Percentiles rank a stretch among this genome's conserved stretches.
Conservation (phyloP, 2,329 filamentous ascomycete genomes). For the Purpureocillium takamizusanense region DNA sequence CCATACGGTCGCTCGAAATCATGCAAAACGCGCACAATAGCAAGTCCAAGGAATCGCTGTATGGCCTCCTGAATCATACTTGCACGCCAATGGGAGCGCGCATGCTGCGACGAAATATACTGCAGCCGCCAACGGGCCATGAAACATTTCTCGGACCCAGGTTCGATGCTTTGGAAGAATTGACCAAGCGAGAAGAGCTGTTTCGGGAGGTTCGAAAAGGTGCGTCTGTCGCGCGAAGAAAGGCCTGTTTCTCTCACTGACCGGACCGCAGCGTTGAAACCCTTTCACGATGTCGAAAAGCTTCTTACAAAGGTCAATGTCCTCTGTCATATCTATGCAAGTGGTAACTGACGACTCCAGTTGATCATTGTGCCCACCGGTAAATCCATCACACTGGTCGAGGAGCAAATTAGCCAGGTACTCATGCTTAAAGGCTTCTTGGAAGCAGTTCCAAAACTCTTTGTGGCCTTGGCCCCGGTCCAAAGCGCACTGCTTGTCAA, state of each 20-base stretch:
- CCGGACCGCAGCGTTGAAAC: constrained; percentile 51
- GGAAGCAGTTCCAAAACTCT: constrained; percentile 55
- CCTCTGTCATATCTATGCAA: no score
- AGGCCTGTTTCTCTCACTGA: neutral
- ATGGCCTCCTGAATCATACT: constrained; percentile 78
- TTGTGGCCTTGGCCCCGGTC: constrained; percentile 57
- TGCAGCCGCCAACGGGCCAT: constrained; percentile 74
- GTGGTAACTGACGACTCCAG: constrained; percentile 24
- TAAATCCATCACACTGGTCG: constrained; percentile 56
- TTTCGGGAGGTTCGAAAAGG: constrained; percentile 68
- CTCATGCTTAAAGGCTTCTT: constrained; percentile 82
- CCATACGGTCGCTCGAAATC: constrained; percentile 78
- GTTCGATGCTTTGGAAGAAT: constrained; percentile 75
- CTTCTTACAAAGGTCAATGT: constrained; percentile 60
- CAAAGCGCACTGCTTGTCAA: constrained; percentile 55
- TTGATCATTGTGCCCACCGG: constrained; percentile 68
- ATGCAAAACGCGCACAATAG: constrained; percentile 75
- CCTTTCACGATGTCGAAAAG: constrained; percentile 71
- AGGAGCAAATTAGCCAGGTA: constrained; percentile 78
- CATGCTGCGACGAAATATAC: constrained; percentile 72
- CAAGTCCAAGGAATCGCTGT: constrained; percentile 74
- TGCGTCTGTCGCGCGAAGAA: constrained; percentile 16
- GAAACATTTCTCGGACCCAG: constrained; percentile 58
- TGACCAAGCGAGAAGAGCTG: constrained; percentile 75
- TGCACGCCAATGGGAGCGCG: constrained; percentile 81